Conservation (phyloP, 2,329 filamentous ascomycete genomes). For the Madurella mycetomatis region DNA sequence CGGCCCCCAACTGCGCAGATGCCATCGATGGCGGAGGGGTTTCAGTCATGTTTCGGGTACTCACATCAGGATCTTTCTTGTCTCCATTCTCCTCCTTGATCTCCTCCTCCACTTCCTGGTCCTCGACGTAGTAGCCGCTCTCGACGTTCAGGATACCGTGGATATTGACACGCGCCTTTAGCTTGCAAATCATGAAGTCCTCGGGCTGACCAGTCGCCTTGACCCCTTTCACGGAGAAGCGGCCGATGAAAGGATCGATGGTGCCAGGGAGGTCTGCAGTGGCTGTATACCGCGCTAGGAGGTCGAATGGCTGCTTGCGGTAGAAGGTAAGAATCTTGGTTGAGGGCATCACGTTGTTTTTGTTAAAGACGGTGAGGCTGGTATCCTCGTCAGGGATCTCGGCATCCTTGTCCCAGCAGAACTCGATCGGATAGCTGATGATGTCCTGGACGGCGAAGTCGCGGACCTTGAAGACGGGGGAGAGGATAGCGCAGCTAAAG, state of each 20-base stretch:
- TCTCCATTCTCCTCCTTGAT: slow-evolving; percentile 43
- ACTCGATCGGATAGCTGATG: slow-evolving; percentile 96
- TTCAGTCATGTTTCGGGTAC: slow-evolving; percentile 45
- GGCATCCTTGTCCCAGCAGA: slow-evolving; percentile 96
- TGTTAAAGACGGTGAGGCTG: slow-evolving; percentile 94
- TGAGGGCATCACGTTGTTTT: slow-evolving; percentile 92
- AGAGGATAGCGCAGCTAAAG: slow-evolving; percentile 96
- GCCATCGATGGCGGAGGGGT: slow-evolving; percentile 2
- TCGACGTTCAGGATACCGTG: slow-evolving; percentile 96
- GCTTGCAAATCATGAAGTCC: slow-evolving; percentile 99
- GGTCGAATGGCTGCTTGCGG: slow-evolving; percentile 93
- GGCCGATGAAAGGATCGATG: slow-evolving; percentile 89
- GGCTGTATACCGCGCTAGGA: slow-evolving; percentile 90
- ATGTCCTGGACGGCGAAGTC: slow-evolving; percentile 98
- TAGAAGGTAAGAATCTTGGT: slow-evolving; percentile 99
- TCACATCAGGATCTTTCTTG: slow-evolving; percentile 69
- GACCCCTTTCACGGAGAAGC: slow-evolving; percentile 96
- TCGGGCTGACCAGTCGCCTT: slow-evolving; percentile 81
- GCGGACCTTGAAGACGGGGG: slow-evolving; percentile 95
- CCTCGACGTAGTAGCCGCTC: slow-evolving; percentile 96
- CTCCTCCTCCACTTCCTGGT: slow-evolving; percentile 86
- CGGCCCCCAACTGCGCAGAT: slow-evolving; percentile 2
- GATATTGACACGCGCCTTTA: slow-evolving; percentile 94
- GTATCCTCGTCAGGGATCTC: slow-evolving; percentile 99
- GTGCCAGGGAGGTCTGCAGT: slow-evolving; percentile 84